These are phyloP conservation scores for Coffea canephora DNA, from an alignment of 257 asterid species.

Conservation along the genomic window DNA sequence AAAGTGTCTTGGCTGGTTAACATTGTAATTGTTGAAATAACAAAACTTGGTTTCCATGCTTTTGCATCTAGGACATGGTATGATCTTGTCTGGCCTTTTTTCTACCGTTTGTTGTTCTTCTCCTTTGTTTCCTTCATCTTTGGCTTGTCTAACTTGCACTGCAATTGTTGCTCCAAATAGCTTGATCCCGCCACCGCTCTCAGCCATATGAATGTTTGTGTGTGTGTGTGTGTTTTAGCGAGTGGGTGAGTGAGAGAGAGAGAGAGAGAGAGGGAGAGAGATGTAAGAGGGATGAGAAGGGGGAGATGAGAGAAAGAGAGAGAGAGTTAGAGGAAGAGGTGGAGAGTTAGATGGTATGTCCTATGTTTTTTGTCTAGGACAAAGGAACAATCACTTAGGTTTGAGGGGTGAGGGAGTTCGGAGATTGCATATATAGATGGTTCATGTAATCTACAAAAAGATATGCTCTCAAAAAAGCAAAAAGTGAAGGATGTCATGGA, in stretches of 20 bases:
- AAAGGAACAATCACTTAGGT: conserved; percentile 17
- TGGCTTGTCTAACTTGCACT: conserved; percentile 25
- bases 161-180: conserved; percentile 68
- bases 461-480: conserved; percentile 16
- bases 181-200: conserved; percentile 55
- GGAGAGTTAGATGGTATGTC: conserved; percentile 8
- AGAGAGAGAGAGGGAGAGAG: too few relatives aligned
- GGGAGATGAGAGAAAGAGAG: too few relatives aligned
- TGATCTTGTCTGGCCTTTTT: conserved; percentile 74
- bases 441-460: background rate
- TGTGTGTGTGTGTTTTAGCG: too few relatives aligned
- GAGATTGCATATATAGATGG: conserved; percentile 9
- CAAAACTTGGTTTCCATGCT: conserved; percentile 90
- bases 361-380: background rate
- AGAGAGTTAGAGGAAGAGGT: background rate
- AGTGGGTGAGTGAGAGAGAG: too few relatives aligned
- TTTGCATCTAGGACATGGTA: conserved; percentile 80
- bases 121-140: conserved; percentile 22
- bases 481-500: conserved; percentile 20
- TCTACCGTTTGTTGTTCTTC: conserved; percentile 19
- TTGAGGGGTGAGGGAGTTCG: conserved; percentile 23
- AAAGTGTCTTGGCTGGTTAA: conserved; percentile 84
- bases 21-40: conserved; percentile 82
- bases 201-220: conserved; percentile 35
- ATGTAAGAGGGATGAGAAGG: too few relatives aligned